phyloP scores from a whole-genome alignment of 495 filamentous ascomycete species.

The Pseudomonodictys pantanalensis region DNA sequence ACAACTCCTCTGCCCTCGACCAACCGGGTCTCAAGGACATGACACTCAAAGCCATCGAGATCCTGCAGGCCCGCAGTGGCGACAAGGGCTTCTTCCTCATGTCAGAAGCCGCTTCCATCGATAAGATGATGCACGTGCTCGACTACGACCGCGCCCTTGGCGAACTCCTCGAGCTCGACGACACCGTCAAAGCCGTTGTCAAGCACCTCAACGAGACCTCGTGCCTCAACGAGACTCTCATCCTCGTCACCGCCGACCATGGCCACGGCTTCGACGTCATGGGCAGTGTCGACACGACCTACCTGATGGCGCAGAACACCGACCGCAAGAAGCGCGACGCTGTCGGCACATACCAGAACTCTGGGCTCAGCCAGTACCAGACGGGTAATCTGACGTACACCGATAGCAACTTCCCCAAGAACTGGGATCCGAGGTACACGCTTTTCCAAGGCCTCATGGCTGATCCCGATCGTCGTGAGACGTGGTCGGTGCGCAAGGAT shows the following conservation, averaged over 20 bases:
- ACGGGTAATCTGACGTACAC: constrained; percentile 49
- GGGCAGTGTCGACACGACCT: constrained; percentile 56
- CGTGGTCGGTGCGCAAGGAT: constrained; percentile 52
- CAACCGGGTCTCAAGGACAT: constrained; percentile 75
- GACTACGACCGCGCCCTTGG: constrained; percentile 75
- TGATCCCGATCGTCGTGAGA: constrained; percentile 65
- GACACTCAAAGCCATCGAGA: constrained; percentile 74
- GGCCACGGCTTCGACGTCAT: constrained; percentile 72
- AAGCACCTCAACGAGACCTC: constrained; percentile 56
- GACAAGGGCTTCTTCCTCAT: constrained; percentile 73
- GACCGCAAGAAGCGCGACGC: constrained; percentile 65
- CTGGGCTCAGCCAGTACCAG: constrained; percentile 68
- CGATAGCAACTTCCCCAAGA: constrained; percentile 67
- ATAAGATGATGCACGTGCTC: constrained; percentile 75
- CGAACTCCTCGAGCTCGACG: constrained; percentile 72
- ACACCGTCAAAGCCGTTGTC: constrained; percentile 66
- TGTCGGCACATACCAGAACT: constrained; percentile 63
- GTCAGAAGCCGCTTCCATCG: constrained; percentile 71
- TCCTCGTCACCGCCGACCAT: constrained; percentile 73
- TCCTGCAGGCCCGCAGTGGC: constrained; percentile 59
- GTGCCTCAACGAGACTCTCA: constrained; percentile 61
- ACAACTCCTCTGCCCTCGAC: constrained; percentile 56
- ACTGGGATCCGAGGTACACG: constrained; percentile 75
- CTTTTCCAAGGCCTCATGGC: constrained; percentile 62
- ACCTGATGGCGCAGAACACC: constrained; percentile 56